These are phyloP conservation scores for Penstemon davidsonii DNA, from an alignment of 257 asterid species.

Conservation along the genomic window DNA sequence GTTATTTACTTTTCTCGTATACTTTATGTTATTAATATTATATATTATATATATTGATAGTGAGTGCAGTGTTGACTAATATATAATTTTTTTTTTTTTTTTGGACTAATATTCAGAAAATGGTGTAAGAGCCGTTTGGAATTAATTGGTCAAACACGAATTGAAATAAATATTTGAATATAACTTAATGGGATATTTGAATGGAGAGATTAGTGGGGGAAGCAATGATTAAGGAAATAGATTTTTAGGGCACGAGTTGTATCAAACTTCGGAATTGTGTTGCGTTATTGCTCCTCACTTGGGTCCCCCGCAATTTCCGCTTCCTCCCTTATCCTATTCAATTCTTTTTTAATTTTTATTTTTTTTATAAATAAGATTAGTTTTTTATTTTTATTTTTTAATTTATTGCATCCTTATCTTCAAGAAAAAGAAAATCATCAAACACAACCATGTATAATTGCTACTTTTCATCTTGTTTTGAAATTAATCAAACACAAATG, in stretches of 20 bases:
- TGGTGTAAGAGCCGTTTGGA: slow-evolving; percentile 4
- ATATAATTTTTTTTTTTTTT: slow-evolving; percentile 5
- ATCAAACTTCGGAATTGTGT: slow-evolving; percentile 39
- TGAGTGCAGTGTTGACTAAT: slow-evolving; percentile 20
- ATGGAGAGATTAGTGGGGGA: slow-evolving; percentile 43
- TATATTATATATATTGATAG: slow-evolving; percentile 14
- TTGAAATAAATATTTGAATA: background rate
- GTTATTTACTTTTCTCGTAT: no score
- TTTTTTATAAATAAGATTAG: no score
- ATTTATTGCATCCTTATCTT: no score
- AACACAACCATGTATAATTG: no score
- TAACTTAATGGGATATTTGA: slow-evolving; percentile 2
- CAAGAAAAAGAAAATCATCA: no score
- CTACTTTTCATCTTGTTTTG: no score
- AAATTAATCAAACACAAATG: no score
- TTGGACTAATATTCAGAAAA: slow-evolving; percentile 24
- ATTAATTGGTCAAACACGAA: slow-evolving; percentile 18
- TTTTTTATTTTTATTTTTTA: no score
- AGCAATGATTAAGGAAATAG: slow-evolving; percentile 42
- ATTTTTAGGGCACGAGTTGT: slow-evolving; percentile 36
- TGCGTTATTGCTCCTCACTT: slow-evolving; percentile 42
- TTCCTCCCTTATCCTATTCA: background rate
- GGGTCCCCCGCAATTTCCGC: slow-evolving; percentile 32
- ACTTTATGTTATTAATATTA: no score
- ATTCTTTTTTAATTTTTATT: no score